phyloP scores from a whole-genome alignment of 768 basidiomycete genomes.

The Chalciporus chontae region DNA sequence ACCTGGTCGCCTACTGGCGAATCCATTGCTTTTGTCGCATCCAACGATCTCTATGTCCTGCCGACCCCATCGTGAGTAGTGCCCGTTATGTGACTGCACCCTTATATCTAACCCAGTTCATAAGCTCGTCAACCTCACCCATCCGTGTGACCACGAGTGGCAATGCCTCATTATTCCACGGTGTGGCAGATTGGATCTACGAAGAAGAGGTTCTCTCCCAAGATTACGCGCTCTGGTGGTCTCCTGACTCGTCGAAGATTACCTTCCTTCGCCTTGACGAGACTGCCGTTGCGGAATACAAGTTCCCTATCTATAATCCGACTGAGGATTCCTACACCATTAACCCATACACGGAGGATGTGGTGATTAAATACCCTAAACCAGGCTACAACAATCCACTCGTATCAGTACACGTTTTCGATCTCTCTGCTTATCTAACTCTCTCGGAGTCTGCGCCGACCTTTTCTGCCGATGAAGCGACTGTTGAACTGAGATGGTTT shows the following conservation, averaged over 20 bases:
- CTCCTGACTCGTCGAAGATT: constrained; percentile 55
- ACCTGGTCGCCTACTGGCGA: constrained; percentile 84
- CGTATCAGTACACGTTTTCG: constrained; percentile 80
- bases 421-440: constrained; percentile 54
- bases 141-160: constrained; percentile 83
- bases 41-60: constrained; percentile 88
- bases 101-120: constrained; percentile 5
- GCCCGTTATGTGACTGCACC: not conserved
- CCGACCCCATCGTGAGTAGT: constrained; percentile 57
- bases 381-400: constrained; percentile 88
- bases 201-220: constrained; percentile 83
- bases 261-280: constrained; percentile 91
- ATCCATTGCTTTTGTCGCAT: constrained; percentile 80
- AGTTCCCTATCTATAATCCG: constrained; percentile 91
- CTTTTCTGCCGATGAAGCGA: constrained; percentile 39
- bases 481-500: constrained; percentile 64
- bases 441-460: constrained; percentile 25
- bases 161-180: constrained; percentile 83
- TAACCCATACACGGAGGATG: constrained; percentile 68
- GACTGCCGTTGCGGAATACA: constrained; percentile 80
- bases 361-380: constrained; percentile 79
- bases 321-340: constrained; percentile 64
- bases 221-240: constrained; percentile 88
- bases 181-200: constrained; percentile 97
- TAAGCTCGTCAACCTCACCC: constrained; percentile 38